Base-by-base conservation (phyloP, 163 green algal genomes). In the Prototheca cutis region DNA sequence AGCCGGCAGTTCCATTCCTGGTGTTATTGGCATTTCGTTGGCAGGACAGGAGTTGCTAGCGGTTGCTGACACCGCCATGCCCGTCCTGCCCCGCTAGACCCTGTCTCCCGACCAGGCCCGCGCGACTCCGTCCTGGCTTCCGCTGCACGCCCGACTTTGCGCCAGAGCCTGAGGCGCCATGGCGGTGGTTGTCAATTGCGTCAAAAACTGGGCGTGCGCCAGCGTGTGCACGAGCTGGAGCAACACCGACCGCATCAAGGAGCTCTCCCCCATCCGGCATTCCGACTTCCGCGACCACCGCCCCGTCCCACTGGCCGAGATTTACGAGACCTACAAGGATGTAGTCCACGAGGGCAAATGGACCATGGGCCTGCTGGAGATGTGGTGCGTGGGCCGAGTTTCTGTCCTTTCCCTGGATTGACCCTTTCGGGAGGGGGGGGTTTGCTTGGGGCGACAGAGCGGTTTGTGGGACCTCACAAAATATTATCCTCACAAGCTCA, bases 311-410 rank as follows among this genome's bases (percentile, higher is more conserved):
- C 39, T 70, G 4, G 6, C 24, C 10, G 62, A 76, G 19, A 53
- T 72, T 13, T n/a, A 40, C 29, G 33, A 58, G 29, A 49, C 58
- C 19, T 72, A 76, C 54, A 23, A 23, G 3, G 19, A 27, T 13
- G 36, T 67, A 1, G 47, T 64, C 18, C 24, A 65, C 42, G 63
- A 77, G 3, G 70, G 70, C 0, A 39, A 23, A 6, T 80, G 73
- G 73, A 80, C 73, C 0, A 61, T 73, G 30, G 73, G 73, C 18
- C 65, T 80, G 29, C 40, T 71, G 6, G 63, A 80, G 48, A 75
- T 73, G 61, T 81, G 74, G 74, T 71, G 54, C n/a, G 52, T 62
- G 33, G 28, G 18, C 17, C n/a, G n/a, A n/a, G n/a, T n/a, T n/a
- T n/a, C n/a, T n/a, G n/a, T n/a, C n/a, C n/a, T n/a, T n/a, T n/a